Percentiles rank a stretch among this genome's conserved stretches.
Evolutionary conservation across 2,329 filamentous ascomycete species (phyloP).

Genomic region (Trichoderma koningiopsis): DNA sequence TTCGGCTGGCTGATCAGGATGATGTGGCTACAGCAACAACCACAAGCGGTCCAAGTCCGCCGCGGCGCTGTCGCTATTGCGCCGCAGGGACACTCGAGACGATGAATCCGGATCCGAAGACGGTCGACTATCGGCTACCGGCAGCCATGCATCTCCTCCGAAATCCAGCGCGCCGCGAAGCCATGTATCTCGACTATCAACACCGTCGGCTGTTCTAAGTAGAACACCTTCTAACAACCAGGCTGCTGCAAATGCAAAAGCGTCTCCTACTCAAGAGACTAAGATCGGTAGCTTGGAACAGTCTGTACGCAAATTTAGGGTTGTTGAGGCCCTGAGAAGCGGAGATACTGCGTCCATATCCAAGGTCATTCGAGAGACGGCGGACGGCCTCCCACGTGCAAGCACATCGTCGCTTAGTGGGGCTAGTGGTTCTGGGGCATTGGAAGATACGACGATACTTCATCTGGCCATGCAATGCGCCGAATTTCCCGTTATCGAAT

Average conservation of each 20-base stretch:
- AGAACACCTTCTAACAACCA: conserved; percentile 44
- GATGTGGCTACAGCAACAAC: conserved; percentile 22
- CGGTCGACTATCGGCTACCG: conserved; percentile 43
- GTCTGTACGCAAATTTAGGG: conserved; percentile 89
- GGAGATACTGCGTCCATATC: conserved; percentile 91
- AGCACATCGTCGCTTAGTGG: conserved; percentile 59
- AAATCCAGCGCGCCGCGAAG: conserved; percentile 43
- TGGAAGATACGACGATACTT: conserved; percentile 86
- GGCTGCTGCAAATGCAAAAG: conserved; percentile 24
- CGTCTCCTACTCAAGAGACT: conserved; percentile 40
- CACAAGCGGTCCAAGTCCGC: conserved; percentile 60
- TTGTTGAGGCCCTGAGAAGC: conserved; percentile 88
- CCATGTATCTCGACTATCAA: conserved; percentile 52
- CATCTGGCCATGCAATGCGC: conserved; percentile 96
- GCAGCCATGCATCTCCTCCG: conserved; percentile 38
- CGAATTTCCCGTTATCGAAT: conserved; percentile 89
- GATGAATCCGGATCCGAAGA: conserved; percentile 59
- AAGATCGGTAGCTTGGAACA: conserved; percentile 74
- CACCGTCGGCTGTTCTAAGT: conserved; percentile 44
- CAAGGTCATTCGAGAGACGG: conserved; percentile 74
- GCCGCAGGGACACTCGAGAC: conserved; percentile 53
- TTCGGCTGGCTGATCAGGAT: conserved; percentile 3
- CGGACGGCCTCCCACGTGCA: conserved; percentile 53
- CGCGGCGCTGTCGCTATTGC: conserved; percentile 55
- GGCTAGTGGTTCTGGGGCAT: conserved; percentile 43